Base-by-base conservation (phyloP, 148 eudicot species). In the Suaeda aralocaspica region DNA sequence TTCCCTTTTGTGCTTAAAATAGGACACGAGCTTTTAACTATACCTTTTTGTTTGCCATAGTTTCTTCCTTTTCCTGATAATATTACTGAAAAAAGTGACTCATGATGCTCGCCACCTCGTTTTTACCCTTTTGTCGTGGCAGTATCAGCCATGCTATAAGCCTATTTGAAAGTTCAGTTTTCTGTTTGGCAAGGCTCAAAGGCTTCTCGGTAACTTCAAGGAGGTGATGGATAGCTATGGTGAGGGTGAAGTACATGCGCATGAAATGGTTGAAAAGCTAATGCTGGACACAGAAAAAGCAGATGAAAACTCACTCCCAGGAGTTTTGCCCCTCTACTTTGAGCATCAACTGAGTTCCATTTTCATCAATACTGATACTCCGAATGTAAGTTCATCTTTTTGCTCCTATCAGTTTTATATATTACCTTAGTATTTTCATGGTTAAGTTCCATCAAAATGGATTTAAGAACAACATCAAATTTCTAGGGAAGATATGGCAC, bases 401-500 rank as follows among this genome's bases (percentile, higher is more conserved):
- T 28, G 8, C 28, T 2, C 21, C 15, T 29, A 3, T 7, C 9
- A 5, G 13, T 3, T 3, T 49, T 49, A 18, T 49, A 4, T 19
- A 4, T 14, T 19, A 2, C 2, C 7, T 9, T 1, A 9, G 48
- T 34, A 4, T n/a, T n/a, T 64, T 14, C 33, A 22, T 42, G 42
- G 8, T 58, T 34, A 29, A 58, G 22, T 0, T 4, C 8, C 21
- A 22, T 18, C n/a, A 11, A 0, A 52, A 9, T 44, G 45, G 21
- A 12, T 8, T 42, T 13, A 52, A 25, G 30, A 25, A 39, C 15
- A 11, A 14, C 30, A 18, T 30, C 18, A n/a, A 25, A 0, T 24
- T 26, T 57, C 25, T 64, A 92, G 96, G 91, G 92, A 41, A 88
- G 74, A 61, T 89, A 92, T 81, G 96, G 98, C 45, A 92, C 96